Base-by-base conservation (phyloP, 495 filamentous ascomycete genomes). In the Halenospora varia region DNA sequence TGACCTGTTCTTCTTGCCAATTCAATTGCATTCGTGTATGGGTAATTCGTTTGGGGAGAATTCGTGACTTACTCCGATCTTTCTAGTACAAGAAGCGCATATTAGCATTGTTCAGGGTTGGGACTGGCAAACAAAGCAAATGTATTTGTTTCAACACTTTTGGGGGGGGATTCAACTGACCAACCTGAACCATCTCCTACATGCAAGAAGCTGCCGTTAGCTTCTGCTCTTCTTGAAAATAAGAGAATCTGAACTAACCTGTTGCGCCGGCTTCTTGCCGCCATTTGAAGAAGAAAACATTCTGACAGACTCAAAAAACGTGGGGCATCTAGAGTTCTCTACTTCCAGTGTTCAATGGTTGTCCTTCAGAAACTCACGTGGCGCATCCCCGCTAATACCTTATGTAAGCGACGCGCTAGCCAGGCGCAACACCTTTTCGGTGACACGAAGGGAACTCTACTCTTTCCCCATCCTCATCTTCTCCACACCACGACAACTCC, bases 111-210 rank as follows among this genome's bases (percentile, higher is more conserved):
- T 47, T 44, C 42, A 8, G 15, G 46, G 15, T n/a, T 8, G n/a
- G 20, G 39, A 40, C 20, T 39, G 42, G 17, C 19, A 55, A 23
- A 20, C 10, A 42, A 19, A 23, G 47, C 19, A 10, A 9, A n/a
- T 10, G 19, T 6, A 9, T 4, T 25, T 48, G 24, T 20, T 47
- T 9, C 40, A 9, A 4, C 6, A 50, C 46, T 23, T 50, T 51
- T 17, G n/a, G 48, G 41, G 22, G 52, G 52, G 47, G 47, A 3
- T 24, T 49, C n/a, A 53, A 57, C 53, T 60, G 83, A 97, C 94
- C 94, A 80, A 98, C 91, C 86, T 98, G 93, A 61, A 96, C 89
- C 94, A 98, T 98, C 83, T 98, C 93, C 92, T 97, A 68, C 47
- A 41, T 40, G 19, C 29, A 48, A 53, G 45, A 49, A 51, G 53